Conservation (phyloP, 78 protist species). For the Dictyostelium citrinum region DNA sequence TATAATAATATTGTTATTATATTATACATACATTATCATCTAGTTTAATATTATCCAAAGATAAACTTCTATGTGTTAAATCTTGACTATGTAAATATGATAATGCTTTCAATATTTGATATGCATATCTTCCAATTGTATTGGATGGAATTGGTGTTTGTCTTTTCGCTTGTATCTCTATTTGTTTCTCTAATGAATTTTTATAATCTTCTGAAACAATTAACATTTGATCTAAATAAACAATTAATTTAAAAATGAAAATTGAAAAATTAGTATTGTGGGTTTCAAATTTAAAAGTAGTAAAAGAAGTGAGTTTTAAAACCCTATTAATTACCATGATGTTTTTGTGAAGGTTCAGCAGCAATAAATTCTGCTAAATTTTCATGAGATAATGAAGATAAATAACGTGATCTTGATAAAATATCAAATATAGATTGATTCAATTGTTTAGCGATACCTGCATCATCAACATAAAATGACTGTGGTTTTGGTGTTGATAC, state of each 20-base stretch:
- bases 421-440: conserved; percentile 70
- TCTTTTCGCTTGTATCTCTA: conserved; percentile 29
- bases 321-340: conserved; percentile 73
- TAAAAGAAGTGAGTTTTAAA: too few relatives aligned
- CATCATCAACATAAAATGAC: conserved; percentile 47
- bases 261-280: too few relatives aligned
- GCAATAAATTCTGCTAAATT: conserved; percentile 43
- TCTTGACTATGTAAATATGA: conserved; percentile 20
- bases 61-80: conserved; percentile 67
- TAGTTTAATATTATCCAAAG: conserved; percentile 60
- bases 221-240: conserved; percentile 40
- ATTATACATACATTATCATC: conserved; percentile 29
- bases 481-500: neutral
- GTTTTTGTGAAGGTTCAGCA: conserved; percentile 68
- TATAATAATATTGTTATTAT: neutral
- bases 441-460: conserved; percentile 56
- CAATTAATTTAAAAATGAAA: too few relatives aligned
- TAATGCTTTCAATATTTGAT: conserved; percentile 68
- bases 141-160: neutral
- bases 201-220: conserved; percentile 60
- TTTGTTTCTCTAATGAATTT: conserved; percentile 9
- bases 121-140: conserved; percentile 6
- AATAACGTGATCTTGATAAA: conserved; percentile 17
- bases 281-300: too few relatives aligned
- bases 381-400: conserved; percentile 38